Percentiles rank a stretch among this genome's conserved stretches.
phyloP scores from a whole-genome alignment of 163 green algal genomes.

The Botryococcus braunii region DNA sequence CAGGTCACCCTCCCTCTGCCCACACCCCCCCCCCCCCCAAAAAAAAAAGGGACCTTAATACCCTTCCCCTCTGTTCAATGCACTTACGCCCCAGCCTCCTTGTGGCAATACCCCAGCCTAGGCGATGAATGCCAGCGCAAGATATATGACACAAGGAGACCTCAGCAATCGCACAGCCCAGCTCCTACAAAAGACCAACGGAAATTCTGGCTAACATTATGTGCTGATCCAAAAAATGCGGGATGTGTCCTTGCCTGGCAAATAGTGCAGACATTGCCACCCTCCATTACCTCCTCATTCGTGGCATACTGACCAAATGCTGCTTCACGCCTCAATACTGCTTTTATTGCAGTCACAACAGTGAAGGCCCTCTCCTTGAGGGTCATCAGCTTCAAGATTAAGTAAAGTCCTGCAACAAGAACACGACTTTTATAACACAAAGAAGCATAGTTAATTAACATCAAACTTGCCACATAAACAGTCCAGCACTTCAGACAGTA shows the following conservation, averaged over 20 bases:
- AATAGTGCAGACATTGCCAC: conserved; percentile 29
- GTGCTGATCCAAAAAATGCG: too few species aligned
- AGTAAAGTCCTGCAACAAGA: conserved; percentile 22
- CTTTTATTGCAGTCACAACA: conserved; percentile 10
- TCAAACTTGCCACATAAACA: too few species aligned
- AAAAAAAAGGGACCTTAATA: too few species aligned
- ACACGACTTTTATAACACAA: background rate
- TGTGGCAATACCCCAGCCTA: too few species aligned
- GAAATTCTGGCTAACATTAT: background rate
- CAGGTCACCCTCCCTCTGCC: background rate
- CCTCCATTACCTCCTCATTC: conserved; percentile 14
- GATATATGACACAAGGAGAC: background rate
- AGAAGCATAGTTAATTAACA: background rate
- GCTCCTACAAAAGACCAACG: background rate
- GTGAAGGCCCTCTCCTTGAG: conserved; percentile 16
- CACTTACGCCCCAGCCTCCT: too few species aligned
- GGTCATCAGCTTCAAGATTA: conserved; percentile 26
- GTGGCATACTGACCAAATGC: conserved; percentile 14
- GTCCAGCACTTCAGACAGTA: too few species aligned
- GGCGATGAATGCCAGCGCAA: background rate
- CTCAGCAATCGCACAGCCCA: background rate
- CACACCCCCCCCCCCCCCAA: background rate
- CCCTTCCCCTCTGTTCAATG: too few species aligned
- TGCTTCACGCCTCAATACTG: conserved; percentile 12
- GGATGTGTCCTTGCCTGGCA: conserved; percentile 23